These are phyloP conservation scores for Orbilia ellipsospora DNA, from an alignment of 2,329 filamentous ascomycete species.

Conservation along the genomic window DNA sequence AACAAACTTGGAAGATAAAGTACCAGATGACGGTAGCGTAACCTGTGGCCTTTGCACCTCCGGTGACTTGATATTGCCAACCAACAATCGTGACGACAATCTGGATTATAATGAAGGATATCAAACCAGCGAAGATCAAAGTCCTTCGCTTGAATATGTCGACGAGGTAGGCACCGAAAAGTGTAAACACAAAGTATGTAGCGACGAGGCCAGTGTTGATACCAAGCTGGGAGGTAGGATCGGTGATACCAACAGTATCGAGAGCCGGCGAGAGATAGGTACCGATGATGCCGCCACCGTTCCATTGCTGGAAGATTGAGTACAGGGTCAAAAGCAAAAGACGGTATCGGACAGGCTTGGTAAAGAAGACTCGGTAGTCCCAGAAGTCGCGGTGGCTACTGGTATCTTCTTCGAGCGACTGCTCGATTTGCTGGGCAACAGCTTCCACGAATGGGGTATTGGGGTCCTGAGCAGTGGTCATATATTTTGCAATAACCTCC, in stretches of 20 bases:
- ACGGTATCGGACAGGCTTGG: conserved; percentile 64
- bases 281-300: conserved; percentile 65
- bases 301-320: conserved; percentile 66
- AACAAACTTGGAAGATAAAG: conserved; percentile 66
- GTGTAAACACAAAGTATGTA: conserved; percentile 66
- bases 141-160: conserved; percentile 64
- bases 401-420: conserved; percentile 63
- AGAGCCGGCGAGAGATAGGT: conserved; percentile 64
- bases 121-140: conserved; percentile 64
- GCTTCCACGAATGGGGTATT: conserved; percentile 64
- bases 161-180: conserved; percentile 64
- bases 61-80: conserved; percentile 63
- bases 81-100: conserved; percentile 66
- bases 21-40: conserved; percentile 66
- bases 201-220: conserved; percentile 64
- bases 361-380: conserved; percentile 66
- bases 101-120: conserved; percentile 65
- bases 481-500: conserved; percentile 62
- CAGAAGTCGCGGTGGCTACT: conserved; percentile 63
- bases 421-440: conserved; percentile 64
- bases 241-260: conserved; percentile 63
- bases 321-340: conserved; percentile 65
- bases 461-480: conserved; percentile 63
- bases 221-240: conserved; percentile 62
- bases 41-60: conserved; percentile 61